Base-by-base conservation (phyloP, 495 filamentous ascomycete genomes). In the Aspergillus steynii region DNA sequence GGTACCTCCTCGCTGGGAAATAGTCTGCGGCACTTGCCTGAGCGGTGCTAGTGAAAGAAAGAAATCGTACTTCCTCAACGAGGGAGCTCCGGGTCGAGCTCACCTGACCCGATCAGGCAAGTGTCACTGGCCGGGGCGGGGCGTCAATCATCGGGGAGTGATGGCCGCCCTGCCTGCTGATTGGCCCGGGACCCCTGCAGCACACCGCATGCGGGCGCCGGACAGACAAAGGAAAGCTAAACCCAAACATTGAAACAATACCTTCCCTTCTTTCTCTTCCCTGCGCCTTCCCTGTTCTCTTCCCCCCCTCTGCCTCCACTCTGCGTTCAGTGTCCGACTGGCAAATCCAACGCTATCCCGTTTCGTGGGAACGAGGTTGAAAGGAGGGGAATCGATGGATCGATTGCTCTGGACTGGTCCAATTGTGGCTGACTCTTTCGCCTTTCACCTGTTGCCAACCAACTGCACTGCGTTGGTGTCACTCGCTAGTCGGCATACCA, bases 201-300 rank as follows among this genome's bases (percentile, higher is more conserved):
- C 50, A 72, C 70, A 69, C 74, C 76, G 76, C 74, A 74, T 74
- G 65, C 76, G 73, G 75, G 61, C 54, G 52, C 29, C 47, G 29
- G 55, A 8, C 31, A 69, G 65, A 74, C 74, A 75, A 77, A 75
- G 72, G 63, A 65, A 60, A 63, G 15, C 53, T 53, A 12, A 59
- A 58, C 45, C 31, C 50, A 49, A 55, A 50, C 53, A 61, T 58
- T 47, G 58, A 62, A 58, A 64, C 58, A 64, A 64, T 64, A 59
- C 56, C 56, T 51, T 46, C 50, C 47, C 57, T 48, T 53, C 46
- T 50, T 29, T 37, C 20, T 15, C 20, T 15, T 42, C 37, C 37
- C 4, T 1, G 37, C 29, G 20, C 20, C 20, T 15, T 42, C 37
- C 37, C 4, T 1, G 37, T 20, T 20, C 29, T 28, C 14, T 20